Evolutionary conservation across 495 filamentous ascomycete genomes (phyloP), one percentile per base, ranked within the genome.

Genomic region (Neurospora sp.): DNA sequence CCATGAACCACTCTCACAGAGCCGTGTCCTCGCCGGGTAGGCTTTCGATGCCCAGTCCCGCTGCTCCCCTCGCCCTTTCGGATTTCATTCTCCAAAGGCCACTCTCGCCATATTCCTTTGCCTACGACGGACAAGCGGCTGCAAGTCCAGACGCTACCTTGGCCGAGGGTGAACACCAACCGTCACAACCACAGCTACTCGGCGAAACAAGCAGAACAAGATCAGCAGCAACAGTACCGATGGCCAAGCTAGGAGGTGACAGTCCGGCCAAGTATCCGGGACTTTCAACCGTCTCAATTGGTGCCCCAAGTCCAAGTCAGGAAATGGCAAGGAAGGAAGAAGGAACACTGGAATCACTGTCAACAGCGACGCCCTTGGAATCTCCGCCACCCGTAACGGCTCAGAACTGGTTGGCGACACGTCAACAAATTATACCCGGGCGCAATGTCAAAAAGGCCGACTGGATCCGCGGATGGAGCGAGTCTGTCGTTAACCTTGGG

Each of bases 391-490:
- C 72, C 16, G 20, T 71, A 10, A n/a, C 44, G 18, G 31, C 39
- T 14, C 37, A 66, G 18, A 74, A 81, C 75, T 81, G 79, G 79
- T 72, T 75, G 9, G 71, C 76, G 5, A 79, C 73, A 1, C 73
- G 79, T 27, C 71, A 69, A 2, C 79, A 81, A 69, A 75, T 81
- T 6, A 73, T 77, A 31, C 79, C 79, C 6, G 75, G 78, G 23
- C 72, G 66, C 40, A 77, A 79, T 38, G 73, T 76, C 38, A 80
- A 75, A n/a, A 80, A 79, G 69, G 78, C 76, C n/a, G 78, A 81
- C 41, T 81, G 79, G 79, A 78, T 81, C 38, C 78, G 77, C 14
- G 78, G 79, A 69, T 81, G 79, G 79, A 81, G 79, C 69, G 71
- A 77, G 18, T 74, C 71, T 16, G 79, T 81, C 44, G 71, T 70